Evolutionary conservation across 2,329 filamentous ascomycete genomes (phyloP), one percentile per base, ranked within the genome.

Genomic region (Chalaropsis ovoidea): DNA sequence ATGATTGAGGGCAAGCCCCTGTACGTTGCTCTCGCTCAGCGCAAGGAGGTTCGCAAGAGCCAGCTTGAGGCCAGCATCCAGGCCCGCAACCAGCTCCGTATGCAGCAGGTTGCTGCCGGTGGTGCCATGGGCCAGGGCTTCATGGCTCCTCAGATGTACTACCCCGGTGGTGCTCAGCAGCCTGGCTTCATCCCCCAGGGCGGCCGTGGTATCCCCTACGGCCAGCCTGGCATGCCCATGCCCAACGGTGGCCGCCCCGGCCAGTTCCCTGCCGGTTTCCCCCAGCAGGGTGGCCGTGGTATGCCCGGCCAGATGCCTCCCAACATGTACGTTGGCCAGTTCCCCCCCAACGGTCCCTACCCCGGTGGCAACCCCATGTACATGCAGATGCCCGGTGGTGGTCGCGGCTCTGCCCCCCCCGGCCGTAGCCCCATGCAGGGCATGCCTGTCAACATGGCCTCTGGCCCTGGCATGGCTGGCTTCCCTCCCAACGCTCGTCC

Each of bases 1-100:
- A 99, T 99, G 94, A 83, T 97, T 71, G 88, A 92, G 77, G 85
- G 84, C 80, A 99, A 99, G 86, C 94, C 94, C 67, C 83, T 99
- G 68, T 99, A 99, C 75, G 94, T 99, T 73, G 94, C 94, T 72
- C 85, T 99, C 70, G 94, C 94, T 70, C 94, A 99, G 83, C 93
- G 94, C 80, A 99, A 99, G 86, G 94, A 99, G 79, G 93, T 99
- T 73, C 92, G 94, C 79, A 96, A 96, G 86, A 96, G 86, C 81
- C 94, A 97, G 82, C 90, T 99, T 72, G 94, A 99, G 82, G 93
- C 93, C 73, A 96, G 90, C 79, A 99, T 99, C 77, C 94, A 97
- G 81, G 93, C 94, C 77, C 91, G 94, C 78, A 97, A 97, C 83
- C 93, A 96, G 78, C 86, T 96, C 75, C 89, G 94, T 74, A 94